A percentile compares a stretch with the other conserved stretches of the same genome.
Conservation (phyloP, 2,329 filamentous ascomycete species). For the Pseudocercospora cruenta region DNA sequence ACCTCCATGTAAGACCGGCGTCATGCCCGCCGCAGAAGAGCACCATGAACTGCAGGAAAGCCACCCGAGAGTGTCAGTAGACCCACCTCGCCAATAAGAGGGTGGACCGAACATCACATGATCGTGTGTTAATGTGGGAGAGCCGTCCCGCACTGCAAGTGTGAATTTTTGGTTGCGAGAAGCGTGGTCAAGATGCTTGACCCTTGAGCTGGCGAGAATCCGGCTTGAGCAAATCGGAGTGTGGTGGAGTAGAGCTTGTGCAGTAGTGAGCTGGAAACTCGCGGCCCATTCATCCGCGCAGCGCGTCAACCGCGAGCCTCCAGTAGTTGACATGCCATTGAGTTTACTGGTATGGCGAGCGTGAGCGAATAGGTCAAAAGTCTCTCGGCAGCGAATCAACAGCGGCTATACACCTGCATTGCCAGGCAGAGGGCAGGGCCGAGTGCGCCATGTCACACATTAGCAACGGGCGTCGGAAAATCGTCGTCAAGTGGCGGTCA, state of each 20-base stretch:
- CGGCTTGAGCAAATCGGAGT: constrained; percentile 4
- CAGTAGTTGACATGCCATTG: background rate
- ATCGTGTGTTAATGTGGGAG: constrained; percentile 9
- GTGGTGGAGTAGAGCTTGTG: constrained; percentile 7
- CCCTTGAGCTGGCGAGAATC: constrained; percentile 1
- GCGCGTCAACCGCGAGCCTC: constrained; percentile 6
- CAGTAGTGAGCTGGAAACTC: constrained; percentile 4
- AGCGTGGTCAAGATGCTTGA: constrained; percentile 1
- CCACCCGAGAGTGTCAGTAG: constrained; percentile 17
- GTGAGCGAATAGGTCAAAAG: background rate
- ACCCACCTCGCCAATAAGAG: constrained; percentile 19
- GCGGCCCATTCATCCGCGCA: constrained; percentile 2
- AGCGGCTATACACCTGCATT: background rate
- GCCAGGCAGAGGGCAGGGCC: background rate
- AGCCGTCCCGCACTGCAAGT: constrained; percentile 5
- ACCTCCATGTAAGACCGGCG: constrained; percentile 15
- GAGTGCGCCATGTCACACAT: background rate
- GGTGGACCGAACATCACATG: constrained; percentile 3
- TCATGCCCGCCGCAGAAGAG: constrained; percentile 14
- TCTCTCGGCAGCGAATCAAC: background rate
- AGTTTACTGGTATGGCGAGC: background rate
- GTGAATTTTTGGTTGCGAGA: background rate
- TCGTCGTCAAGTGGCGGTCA: background rate
- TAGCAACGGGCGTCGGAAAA: background rate
- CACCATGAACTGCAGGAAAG: constrained; percentile 11